Base-by-base conservation (phyloP, 2,329 filamentous ascomycete genomes). In the Lachnellula occidentalis region DNA sequence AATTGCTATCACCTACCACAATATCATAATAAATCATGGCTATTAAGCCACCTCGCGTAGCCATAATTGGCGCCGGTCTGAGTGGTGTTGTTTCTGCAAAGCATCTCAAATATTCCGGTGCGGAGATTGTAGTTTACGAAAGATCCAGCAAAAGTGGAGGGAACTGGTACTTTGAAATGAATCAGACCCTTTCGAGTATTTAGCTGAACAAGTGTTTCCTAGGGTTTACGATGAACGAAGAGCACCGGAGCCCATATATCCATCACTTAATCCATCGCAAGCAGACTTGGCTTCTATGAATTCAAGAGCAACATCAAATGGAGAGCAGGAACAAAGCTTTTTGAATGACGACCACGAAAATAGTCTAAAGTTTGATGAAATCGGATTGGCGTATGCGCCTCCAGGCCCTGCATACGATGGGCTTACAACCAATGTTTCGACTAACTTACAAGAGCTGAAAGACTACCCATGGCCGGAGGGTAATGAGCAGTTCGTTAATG, bases 71-170 rank as follows among this genome's bases (percentile, higher is more conserved):
- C 22, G 76, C 77, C n/a, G 76, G 77, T 3, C 74, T 80, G 34
- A 77, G 74, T 55, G 77, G 77, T 21, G 71, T 80, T 5, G 69
- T 72, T 2, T 68, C 74, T 45, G 76, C 75, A 31, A 71, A 71
- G 15, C 74, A 79, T 67, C 67, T 79, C n/a, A 68, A 71, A 27
- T 66, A 66, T 45, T 67, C 69, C 7, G 76, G 74, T 1, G 52
- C 78, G 4, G 70, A 80, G 8, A 76, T 81, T 1, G 76, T 73
- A 0, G 73, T 83, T 0, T 82, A 78, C 58, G 80, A 84, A 58
- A 71, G 81, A 51, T 76, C 73, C 4, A 69, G 70, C 51, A 73
- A 70, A 15, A 72, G 75, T n/a, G 80, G 81, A 2, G 80, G 81
- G 14, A 73, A 81, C 27, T 83, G 81, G 80, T 63, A 21, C 34